Evolutionary conservation across 148 eudicot species (phyloP).

Genomic region (Chenopodium album): DNA sequence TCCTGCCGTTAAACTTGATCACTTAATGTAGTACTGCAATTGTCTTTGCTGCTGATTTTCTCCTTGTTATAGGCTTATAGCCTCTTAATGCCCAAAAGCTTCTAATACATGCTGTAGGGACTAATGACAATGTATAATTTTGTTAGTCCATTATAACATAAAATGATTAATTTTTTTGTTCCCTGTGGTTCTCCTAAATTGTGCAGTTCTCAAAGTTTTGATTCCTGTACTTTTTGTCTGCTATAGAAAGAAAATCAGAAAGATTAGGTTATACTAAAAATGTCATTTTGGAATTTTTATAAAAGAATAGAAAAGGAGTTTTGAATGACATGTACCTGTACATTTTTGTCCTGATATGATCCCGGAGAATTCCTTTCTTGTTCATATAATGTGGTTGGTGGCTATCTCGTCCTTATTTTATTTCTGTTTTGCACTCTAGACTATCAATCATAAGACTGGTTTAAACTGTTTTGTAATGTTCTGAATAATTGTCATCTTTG

Average conservation of each 20-base stretch:
- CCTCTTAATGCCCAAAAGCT: background rate
- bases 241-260: no score
- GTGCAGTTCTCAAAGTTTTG: background rate
- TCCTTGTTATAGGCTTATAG: no score
- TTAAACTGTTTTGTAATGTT: background rate
- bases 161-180: no score
- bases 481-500: background rate
- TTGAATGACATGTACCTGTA: background rate
- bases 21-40: background rate
- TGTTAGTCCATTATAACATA: no score
- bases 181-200: no score
- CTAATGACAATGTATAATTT: no score
- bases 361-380: background rate
- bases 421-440: background rate
- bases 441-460: background rate
- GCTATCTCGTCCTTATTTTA: background rate
- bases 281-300: background rate
- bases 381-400: background rate
- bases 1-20: background rate
- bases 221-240: background rate
- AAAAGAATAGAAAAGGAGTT: background rate
- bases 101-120: no score
- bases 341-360: background rate
- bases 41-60: no score
- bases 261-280: background rate